A percentile compares a stretch with the other conserved stretches of the same genome.
These are phyloP conservation scores for Hyaloscypha bicolor DNA, from an alignment of 495 filamentous ascomycete genomes.

Conservation along the genomic window DNA sequence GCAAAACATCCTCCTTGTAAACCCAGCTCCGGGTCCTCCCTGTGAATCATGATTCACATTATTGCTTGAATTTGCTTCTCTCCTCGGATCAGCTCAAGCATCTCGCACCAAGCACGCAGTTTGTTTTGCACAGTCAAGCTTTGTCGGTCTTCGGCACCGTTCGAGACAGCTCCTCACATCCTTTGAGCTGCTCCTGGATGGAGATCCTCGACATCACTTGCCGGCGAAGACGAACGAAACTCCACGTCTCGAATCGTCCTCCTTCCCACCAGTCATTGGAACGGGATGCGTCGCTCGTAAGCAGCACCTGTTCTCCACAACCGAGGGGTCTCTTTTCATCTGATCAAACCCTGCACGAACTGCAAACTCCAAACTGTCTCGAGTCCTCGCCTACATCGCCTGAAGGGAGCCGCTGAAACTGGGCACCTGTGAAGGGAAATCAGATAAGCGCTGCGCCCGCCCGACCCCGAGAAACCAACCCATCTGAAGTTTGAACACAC, in stretches of 20 bases:
- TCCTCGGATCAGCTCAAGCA: constrained; percentile 2
- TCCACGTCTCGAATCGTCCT: background rate
- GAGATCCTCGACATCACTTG: constrained; percentile 8
- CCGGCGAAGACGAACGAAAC: background rate
- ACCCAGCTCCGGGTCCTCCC: background rate
- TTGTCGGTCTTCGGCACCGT: constrained; percentile 1
- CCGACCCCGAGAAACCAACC: background rate
- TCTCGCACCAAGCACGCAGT: background rate
- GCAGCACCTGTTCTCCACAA: background rate
- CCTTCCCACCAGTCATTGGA: constrained; percentile 4
- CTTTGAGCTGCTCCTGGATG: background rate
- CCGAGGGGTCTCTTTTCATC: constrained; percentile 2
- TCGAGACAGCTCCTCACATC: background rate
- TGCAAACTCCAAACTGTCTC: constrained; percentile 5
- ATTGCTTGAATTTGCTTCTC: background rate
- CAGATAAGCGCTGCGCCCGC: constrained; percentile 18
- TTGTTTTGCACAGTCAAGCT: background rate
- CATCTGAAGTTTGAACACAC: background rate
- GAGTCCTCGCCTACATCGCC: background rate
- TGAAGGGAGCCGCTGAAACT: background rate
- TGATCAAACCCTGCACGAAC: constrained; percentile 3
- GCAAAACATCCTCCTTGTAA: background rate
- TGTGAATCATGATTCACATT: background rate
- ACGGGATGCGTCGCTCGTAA: background rate
- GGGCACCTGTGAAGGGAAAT: constrained; percentile 11